Conservation (phyloP, 169 alveolate species). For the Cryptosporidium tyzzeri region DNA sequence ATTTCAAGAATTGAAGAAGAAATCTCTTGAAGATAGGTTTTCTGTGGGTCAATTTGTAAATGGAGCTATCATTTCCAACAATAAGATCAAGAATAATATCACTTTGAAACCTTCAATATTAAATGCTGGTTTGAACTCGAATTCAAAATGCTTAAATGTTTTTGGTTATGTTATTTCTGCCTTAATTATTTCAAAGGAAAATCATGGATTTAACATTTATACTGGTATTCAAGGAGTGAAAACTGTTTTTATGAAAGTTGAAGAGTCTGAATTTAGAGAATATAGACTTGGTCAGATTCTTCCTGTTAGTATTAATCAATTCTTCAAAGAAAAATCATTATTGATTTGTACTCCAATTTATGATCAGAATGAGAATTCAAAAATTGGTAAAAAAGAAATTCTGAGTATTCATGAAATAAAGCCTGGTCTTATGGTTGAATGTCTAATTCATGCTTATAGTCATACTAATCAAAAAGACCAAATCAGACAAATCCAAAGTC, state of each 20-base stretch:
- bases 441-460: constrained; percentile 47
- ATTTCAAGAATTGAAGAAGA: background rate
- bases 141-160: constrained; percentile 34
- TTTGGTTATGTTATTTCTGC: constrained; percentile 58
- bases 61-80: constrained; percentile 51
- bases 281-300: constrained; percentile 44
- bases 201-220: constrained; percentile 26
- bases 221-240: constrained; percentile 47
- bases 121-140: constrained; percentile 61
- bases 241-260: constrained; percentile 34
- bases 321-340: constrained; percentile 17
- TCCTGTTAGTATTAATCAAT: background rate
- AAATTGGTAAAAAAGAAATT: constrained; percentile 22
- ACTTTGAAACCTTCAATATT: constrained; percentile 61
- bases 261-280: background rate
- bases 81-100: constrained; percentile 20
- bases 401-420: constrained; percentile 53
- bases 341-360: constrained; percentile 32
- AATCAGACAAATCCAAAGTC: background rate
- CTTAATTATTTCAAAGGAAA: constrained; percentile 32
- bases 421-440: constrained; percentile 63
- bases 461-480: background rate
- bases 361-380: background rate
- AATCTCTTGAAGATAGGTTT: constrained; percentile 26
- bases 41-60: constrained; percentile 23